Evolutionary conservation across 176 grass and related monocot species (phyloP), one percentile per base, ranked within the genome.

Genomic region (Musa acuminata): DNA sequence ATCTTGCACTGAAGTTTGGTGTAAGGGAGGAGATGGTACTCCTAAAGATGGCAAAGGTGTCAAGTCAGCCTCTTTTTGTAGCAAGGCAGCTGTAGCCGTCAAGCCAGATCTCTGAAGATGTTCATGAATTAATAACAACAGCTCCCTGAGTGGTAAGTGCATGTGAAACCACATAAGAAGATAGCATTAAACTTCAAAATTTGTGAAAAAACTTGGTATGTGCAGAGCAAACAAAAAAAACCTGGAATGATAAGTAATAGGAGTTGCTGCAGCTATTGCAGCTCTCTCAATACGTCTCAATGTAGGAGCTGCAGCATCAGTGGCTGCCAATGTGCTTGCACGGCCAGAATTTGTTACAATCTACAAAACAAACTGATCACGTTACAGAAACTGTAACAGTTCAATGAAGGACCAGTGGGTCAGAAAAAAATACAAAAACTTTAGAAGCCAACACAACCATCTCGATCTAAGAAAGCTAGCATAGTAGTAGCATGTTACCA

Each of bases 191-290:
- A 43, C 35, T 20, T 10, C 1, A 20, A 17, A 9, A 12, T 1
- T 16, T 70, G 19, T 48, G 11, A n/a, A 48, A 50, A n/a, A 20
- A n/a, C 8, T 13, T 11, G 35, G 35, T 43, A 5, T 43, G 35
- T 21, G 43, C 19, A 70, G 20, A 17, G 1, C 43, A 10, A 50
- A 20, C 49, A 19, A 8, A 62, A 10, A 71, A 79, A 85, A 96
- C 93, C 93, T 99, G 25, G 95, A 99, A 55, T 99, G 90, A 72
- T 99, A 99, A 11, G 90, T 87, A 70, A 99, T 89, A 64, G 90
- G 95, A 82, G 95, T 94, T 64, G 95, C 95, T 78, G 95, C 95
- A 51, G 90, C 95, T 78, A 99, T 93, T 27, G 90, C 95, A 53
- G 95, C 90, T 85, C 95, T 87, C 65, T 99, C 95, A 73, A 99